Conservation (phyloP, 306 rosid genomes). For the Fagus sylvatica region DNA sequence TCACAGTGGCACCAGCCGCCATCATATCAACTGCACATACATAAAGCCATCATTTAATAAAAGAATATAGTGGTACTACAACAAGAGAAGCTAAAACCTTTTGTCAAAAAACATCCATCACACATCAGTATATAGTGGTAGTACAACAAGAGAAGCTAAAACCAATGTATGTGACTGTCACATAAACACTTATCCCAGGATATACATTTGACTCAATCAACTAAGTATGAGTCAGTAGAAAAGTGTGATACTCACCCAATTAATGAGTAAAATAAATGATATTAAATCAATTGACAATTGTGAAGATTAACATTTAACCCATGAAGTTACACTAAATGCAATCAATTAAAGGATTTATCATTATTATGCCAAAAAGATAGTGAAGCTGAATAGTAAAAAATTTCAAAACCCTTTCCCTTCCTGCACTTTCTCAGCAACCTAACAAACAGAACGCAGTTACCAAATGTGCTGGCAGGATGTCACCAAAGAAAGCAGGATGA, state of each 20-base stretch:
- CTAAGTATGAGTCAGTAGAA: background rate
- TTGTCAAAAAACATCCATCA: background rate
- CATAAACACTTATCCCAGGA: background rate
- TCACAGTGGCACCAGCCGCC: conserved; percentile 58
- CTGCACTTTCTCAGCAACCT: background rate
- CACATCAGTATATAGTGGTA: background rate
- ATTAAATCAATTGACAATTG: background rate
- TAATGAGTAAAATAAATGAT: background rate
- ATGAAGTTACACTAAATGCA: background rate
- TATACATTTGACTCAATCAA: background rate
- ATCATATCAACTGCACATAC: conserved; percentile 64
- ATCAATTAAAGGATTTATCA: background rate
- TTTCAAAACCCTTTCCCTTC: background rate
- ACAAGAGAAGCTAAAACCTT: background rate
- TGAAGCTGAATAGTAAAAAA: background rate
- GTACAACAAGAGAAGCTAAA: background rate
- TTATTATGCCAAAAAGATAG: background rate
- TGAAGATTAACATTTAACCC: background rate
- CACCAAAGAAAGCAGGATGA: background rate
- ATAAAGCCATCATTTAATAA: background rate
- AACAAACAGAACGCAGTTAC: background rate
- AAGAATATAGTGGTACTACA: background rate
- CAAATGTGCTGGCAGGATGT: background rate
- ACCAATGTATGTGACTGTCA: background rate
- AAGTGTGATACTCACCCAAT: background rate